These are phyloP conservation scores for Plectranthus barbatus DNA, from an alignment of 257 asterid species.

Conservation along the genomic window DNA sequence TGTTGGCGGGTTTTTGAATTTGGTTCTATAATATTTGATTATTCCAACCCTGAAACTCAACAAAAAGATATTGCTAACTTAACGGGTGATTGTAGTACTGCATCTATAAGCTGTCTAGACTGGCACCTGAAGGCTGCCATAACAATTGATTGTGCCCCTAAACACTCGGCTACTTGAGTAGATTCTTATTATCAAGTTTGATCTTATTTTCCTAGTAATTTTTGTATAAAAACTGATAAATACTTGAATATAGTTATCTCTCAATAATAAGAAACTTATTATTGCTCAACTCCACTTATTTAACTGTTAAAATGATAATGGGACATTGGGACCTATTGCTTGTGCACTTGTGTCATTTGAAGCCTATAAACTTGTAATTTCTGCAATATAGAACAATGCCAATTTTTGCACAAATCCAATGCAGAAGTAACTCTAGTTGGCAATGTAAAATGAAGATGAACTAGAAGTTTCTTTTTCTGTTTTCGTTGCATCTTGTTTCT, in stretches of 20 bases:
- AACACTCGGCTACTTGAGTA: neutral
- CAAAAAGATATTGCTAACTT: too few relatives aligned
- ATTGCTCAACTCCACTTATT: neutral
- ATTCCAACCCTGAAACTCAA: too few relatives aligned
- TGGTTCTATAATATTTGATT: neutral
- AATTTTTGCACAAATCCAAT: neutral
- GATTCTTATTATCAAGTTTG: neutral
- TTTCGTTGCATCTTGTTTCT: constrained; percentile 11
- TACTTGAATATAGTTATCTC: neutral
- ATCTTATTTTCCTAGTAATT: neutral
- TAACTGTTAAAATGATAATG: neutral
- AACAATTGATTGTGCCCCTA: neutral
- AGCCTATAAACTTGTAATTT: neutral
- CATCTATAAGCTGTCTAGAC: too few relatives aligned
- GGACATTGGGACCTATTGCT: neutral
- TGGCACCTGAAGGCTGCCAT: neutral
- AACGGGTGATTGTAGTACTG: too few relatives aligned
- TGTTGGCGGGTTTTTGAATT: neutral
- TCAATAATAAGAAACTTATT: neutral
- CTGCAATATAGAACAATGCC: neutral
- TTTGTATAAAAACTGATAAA: neutral
- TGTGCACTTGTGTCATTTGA: neutral
- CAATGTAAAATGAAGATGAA: neutral
- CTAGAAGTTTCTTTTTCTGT: neutral
- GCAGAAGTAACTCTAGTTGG: neutral